These are phyloP conservation scores for Syncephalastrum monosporum DNA, from an alignment of 371 early-diverging fungal genomes.

Conservation along the genomic window DNA sequence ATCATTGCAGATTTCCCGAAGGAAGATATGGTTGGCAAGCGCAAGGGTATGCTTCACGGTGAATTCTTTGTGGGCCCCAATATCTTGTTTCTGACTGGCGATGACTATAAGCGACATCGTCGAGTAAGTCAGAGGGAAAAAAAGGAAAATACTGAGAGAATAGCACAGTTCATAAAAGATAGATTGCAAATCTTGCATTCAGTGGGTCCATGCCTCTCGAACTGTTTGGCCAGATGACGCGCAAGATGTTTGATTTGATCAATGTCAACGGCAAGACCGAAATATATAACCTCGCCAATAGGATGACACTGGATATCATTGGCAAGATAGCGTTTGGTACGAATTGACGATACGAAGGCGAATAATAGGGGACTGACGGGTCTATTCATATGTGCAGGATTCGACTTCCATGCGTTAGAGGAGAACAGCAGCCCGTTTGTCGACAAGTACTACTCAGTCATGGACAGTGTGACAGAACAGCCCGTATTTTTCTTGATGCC, in stretches of 20 bases:
- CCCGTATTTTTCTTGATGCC: constrained; percentile 33
- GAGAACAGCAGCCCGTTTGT: constrained; percentile 28
- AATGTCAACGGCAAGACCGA: constrained; percentile 8
- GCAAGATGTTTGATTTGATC: constrained; percentile 19
- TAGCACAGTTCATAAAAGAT: too few relatives aligned
- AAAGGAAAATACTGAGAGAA: too few relatives aligned
- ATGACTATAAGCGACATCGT: constrained; percentile 22
- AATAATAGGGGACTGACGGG: too few relatives aligned
- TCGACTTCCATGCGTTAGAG: constrained; percentile 32
- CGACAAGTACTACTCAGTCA: constrained; percentile 22
- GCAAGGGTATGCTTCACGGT: constrained; percentile 3
- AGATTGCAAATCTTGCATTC: constrained; percentile 42
- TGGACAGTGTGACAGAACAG: constrained; percentile 15
- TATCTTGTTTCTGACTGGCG: constrained; percentile 14
- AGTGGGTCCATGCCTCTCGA: constrained; percentile 35
- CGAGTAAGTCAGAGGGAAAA: constrained; percentile 10
- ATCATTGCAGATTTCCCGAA: constrained; percentile 5
- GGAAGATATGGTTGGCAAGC: neutral
- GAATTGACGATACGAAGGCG: too few relatives aligned
- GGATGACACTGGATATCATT: too few relatives aligned
- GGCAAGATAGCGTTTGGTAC: too few relatives aligned
- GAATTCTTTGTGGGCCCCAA: constrained; percentile 16
- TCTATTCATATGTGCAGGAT: constrained; percentile 8
- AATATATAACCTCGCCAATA: too few relatives aligned
- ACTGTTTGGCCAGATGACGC: constrained; percentile 26